Conservation (phyloP, 2,329 filamentous ascomycete species). For the Lasiodiplodia sp. region DNA sequence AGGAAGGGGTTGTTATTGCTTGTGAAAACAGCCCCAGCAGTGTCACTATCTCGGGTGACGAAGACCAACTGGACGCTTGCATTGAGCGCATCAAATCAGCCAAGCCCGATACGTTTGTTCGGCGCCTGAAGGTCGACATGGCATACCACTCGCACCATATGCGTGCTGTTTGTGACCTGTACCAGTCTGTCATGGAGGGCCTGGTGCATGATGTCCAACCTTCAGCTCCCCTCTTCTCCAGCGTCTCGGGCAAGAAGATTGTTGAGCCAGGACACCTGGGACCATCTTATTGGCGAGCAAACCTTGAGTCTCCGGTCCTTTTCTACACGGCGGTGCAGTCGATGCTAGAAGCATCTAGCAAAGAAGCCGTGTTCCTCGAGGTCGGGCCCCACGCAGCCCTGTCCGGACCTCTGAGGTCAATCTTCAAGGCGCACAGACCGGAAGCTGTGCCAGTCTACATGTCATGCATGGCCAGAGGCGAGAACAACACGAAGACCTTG, state of each 20-base stretch:
- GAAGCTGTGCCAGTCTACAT: conserved; percentile 34
- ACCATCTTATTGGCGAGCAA: conserved; percentile 27
- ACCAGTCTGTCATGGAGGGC: conserved; percentile 30
- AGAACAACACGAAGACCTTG: conserved; percentile 22
- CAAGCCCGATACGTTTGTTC: conserved; percentile 14
- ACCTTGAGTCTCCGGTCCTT: conserved; percentile 29
- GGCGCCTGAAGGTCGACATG: conserved; percentile 35
- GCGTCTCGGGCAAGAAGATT: conserved; percentile 18
- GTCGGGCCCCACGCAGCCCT: conserved; percentile 49
- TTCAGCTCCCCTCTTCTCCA: conserved; percentile 27
- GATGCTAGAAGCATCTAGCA: conserved; percentile 5
- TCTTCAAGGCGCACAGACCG: conserved; percentile 29
- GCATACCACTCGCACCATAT: conserved; percentile 44
- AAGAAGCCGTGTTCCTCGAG: conserved; percentile 38
- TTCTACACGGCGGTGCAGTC: neutral
- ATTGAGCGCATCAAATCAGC: conserved; percentile 21
- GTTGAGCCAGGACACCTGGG: neutral
- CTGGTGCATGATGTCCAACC: neutral
- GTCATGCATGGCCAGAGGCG: conserved; percentile 33
- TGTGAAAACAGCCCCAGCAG: conserved; percentile 36
- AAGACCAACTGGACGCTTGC: conserved; percentile 25
- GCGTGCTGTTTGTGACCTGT: conserved; percentile 34
- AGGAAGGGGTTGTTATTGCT: conserved; percentile 14
- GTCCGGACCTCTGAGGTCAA: conserved; percentile 41
- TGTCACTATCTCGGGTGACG: conserved; percentile 39